Evolutionary conservation across 73 alveolate genomes (phyloP).

Genomic region (Stentor roeselii): DNA sequence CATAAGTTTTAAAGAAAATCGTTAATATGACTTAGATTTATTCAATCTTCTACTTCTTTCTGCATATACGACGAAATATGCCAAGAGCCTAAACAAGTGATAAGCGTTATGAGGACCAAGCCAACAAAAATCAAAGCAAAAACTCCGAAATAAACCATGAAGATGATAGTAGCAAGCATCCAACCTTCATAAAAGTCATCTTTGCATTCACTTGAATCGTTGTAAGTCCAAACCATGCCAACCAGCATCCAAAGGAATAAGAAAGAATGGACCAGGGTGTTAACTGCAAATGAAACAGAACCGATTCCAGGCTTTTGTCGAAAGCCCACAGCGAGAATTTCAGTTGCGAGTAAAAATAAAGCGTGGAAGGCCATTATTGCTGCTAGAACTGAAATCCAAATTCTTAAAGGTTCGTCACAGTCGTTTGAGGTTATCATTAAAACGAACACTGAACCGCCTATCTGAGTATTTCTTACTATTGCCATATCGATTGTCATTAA

Average conservation of each 20-base stretch:
- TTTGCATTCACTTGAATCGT: background rate
- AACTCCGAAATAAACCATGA: background rate
- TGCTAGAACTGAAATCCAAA: background rate
- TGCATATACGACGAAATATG: background rate
- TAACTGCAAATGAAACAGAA: background rate
- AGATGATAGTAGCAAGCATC: background rate
- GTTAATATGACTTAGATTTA: too few species aligned
- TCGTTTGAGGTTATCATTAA: background rate
- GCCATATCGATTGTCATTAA: background rate
- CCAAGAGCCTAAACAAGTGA: conserved; percentile 12
- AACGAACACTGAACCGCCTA: background rate
- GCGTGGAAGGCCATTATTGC: background rate
- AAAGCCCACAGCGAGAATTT: background rate
- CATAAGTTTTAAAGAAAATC: too few species aligned
- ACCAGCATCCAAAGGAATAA: conserved; percentile 9
- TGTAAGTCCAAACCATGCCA: conserved; percentile 1
- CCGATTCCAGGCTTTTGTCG: background rate
- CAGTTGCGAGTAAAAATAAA: background rate
- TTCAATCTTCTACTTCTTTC: too few species aligned
- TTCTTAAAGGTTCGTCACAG: background rate
- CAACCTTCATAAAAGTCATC: conserved; percentile 19
- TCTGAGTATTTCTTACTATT: background rate
- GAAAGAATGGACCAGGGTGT: background rate
- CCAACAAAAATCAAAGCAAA: background rate
- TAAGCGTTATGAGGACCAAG: background rate